Evolutionary conservation across 495 filamentous ascomycete species (phyloP).

Genomic region (Neurospora pannonica): DNA sequence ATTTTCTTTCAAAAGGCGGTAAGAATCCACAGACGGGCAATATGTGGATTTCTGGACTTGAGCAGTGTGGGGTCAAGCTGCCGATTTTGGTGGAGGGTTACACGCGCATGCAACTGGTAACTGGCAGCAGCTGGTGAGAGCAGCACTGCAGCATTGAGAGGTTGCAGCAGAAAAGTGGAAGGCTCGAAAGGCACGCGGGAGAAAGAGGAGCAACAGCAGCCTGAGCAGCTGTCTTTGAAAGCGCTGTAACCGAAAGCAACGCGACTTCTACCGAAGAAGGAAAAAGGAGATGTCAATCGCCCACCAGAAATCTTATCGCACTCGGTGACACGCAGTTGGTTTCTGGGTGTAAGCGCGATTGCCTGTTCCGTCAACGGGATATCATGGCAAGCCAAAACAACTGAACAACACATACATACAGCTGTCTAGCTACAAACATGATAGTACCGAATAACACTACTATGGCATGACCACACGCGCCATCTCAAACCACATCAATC

Average conservation of each 20-base stretch:
- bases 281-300: background rate
- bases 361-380: background rate
- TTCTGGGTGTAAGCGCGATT: background rate
- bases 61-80: slow-evolving; percentile 3
- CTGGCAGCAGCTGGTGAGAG: background rate
- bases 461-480: background rate
- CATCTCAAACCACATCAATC: background rate
- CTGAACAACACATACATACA: background rate
- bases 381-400: background rate
- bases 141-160: slow-evolving; percentile 2
- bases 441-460: background rate
- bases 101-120: slow-evolving; percentile 7
- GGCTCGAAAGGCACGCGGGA: background rate
- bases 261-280: background rate
- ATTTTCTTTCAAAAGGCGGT: slow-evolving; percentile 20
- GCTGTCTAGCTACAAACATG: background rate
- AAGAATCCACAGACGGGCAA: slow-evolving; percentile 11
- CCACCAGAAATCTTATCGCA: background rate
- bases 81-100: background rate
- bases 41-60: background rate
- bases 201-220: background rate
- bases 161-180: background rate
- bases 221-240: background rate
- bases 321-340: background rate
- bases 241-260: background rate